Conservation (phyloP, 2,329 filamentous ascomycete genomes). For the Raffaelea deltoideospora region DNA sequence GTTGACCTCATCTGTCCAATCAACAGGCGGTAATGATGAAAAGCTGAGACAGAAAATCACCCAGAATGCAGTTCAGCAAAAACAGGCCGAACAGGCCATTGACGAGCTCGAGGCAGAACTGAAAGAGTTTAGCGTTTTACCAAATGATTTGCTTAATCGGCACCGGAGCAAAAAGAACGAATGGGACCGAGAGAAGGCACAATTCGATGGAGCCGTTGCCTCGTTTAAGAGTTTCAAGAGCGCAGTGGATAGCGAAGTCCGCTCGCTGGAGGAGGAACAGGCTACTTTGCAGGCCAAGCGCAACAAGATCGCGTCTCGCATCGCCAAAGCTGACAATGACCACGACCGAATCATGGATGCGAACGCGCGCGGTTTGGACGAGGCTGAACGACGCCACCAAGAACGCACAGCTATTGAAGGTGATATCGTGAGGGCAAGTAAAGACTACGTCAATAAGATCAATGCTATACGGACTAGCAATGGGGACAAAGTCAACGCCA, state of each 20-base stretch:
- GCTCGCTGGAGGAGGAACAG: slow-evolving; percentile 49
- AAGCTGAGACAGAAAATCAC: slow-evolving; percentile 59
- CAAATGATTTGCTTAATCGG: slow-evolving; percentile 42
- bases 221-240: slow-evolving; percentile 43
- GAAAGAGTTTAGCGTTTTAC: slow-evolving; percentile 48
- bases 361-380: slow-evolving; percentile 48
- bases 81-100: slow-evolving; percentile 32
- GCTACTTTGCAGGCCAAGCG: slow-evolving; percentile 48
- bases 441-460: slow-evolving; percentile 24
- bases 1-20: slow-evolving; percentile 49
- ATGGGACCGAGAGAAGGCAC: slow-evolving; percentile 39
- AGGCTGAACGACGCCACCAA: slow-evolving; percentile 43
- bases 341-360: slow-evolving; percentile 55
- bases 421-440: slow-evolving; percentile 29
- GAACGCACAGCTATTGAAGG: slow-evolving; percentile 31
- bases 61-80: slow-evolving; percentile 61
- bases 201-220: slow-evolving; percentile 42
- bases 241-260: slow-evolving; percentile 46
- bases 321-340: slow-evolving; percentile 58
- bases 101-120: slow-evolving; percentile 37
- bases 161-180: slow-evolving; percentile 38
- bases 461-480: slow-evolving; percentile 20
- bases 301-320: slow-evolving; percentile 57
- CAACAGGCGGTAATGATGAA: slow-evolving; percentile 59
- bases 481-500: slow-evolving; percentile 23